Conservation (phyloP, 139 green algal genomes). For the Chlamydomonas sp. region DNA sequence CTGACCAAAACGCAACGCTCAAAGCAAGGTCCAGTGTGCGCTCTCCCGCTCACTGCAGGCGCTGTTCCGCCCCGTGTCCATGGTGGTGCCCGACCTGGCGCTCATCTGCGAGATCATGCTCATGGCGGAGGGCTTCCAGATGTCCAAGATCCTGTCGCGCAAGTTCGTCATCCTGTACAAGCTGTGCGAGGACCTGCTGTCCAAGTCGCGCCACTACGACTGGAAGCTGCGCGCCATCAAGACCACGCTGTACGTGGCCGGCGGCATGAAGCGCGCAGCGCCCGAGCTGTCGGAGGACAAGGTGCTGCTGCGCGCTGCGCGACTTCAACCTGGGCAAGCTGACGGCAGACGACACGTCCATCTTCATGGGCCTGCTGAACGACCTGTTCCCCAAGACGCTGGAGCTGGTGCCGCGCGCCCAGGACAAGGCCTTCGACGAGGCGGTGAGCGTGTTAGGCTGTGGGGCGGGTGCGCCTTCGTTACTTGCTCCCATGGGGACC, state of each 20-base stretch:
- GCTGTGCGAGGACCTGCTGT: slow-evolving; percentile 93
- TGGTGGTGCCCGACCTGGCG: slow-evolving; percentile 90
- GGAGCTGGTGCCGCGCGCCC: slow-evolving; percentile 81
- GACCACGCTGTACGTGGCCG: slow-evolving; percentile 95
- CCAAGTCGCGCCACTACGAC: slow-evolving; percentile 91
- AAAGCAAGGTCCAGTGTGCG: not conserved
- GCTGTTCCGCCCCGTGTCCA: slow-evolving; percentile 94
- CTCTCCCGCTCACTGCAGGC: slow-evolving; percentile 32
- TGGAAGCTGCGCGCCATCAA: slow-evolving; percentile 99
- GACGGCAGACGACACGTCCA: slow-evolving; percentile 86
- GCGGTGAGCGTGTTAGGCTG: slow-evolving; percentile 50
- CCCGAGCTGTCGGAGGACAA: slow-evolving; percentile 92
- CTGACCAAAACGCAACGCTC: not conserved
- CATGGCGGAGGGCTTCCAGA: slow-evolving; percentile 94
- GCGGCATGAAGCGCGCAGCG: slow-evolving; percentile 90
- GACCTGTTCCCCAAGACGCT: slow-evolving; percentile 93
- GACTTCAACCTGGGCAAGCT: slow-evolving; percentile 98
- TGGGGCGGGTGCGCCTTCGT: not conserved
- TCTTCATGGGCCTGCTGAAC: slow-evolving; percentile 94
- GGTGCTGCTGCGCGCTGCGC: slow-evolving; percentile 89
- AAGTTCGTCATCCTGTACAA: slow-evolving; percentile 97
- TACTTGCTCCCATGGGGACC: not conserved
- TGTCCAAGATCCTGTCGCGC: slow-evolving; percentile 85
- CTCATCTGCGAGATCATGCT: slow-evolving; percentile 98
- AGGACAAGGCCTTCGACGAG: slow-evolving; percentile 83